Conservation (phyloP, 108 stramenopile species). For the Licmophora abbreviata region DNA sequence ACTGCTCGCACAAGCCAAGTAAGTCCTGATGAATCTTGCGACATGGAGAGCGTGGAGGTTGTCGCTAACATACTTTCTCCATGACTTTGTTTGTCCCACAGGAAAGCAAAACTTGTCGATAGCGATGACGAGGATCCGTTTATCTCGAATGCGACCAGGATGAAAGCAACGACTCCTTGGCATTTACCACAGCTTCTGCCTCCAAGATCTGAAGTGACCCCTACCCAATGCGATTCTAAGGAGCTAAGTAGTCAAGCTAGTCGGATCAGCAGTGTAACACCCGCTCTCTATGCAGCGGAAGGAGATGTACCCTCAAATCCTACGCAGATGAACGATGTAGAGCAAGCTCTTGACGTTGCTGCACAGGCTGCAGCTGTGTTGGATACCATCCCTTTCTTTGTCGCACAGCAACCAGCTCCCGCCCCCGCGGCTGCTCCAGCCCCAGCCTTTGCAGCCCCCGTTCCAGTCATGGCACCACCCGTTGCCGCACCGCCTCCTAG, state of each 20-base stretch:
- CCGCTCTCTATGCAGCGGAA: conserved; percentile 48
- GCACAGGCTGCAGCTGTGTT: conserved; percentile 44
- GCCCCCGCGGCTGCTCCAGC: conserved; percentile 15
- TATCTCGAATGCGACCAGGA: conserved; percentile 36
- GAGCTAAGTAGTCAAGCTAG: conserved; percentile 48
- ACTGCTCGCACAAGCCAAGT: conserved; percentile 64
- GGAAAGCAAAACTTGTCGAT: conserved; percentile 49
- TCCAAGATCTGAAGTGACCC: conserved; percentile 38
- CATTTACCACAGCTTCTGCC: conserved; percentile 40
- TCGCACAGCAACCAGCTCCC: conserved; percentile 39
- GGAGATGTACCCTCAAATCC: conserved; percentile 56
- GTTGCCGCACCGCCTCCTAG: not conserved
- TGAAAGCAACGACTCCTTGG: conserved; percentile 47
- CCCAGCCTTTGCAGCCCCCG: conserved; percentile 6
- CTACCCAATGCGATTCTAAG: conserved; percentile 48
- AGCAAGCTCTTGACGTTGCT: conserved; percentile 72
- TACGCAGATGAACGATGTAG: conserved; percentile 60
- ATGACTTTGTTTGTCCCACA: conserved; percentile 7
- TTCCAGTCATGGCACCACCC: conserved; percentile 7
- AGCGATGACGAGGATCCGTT: conserved; percentile 41
- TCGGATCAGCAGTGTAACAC: conserved; percentile 39
- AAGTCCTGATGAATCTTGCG: conserved; percentile 15
- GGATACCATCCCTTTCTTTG: conserved; percentile 69
- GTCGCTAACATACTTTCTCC: not conserved
- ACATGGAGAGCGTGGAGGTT: not conserved